These are phyloP conservation scores for Euphorbia pulcherrima DNA, from an alignment of 345 rosid genomes.

Conservation along the genomic window DNA sequence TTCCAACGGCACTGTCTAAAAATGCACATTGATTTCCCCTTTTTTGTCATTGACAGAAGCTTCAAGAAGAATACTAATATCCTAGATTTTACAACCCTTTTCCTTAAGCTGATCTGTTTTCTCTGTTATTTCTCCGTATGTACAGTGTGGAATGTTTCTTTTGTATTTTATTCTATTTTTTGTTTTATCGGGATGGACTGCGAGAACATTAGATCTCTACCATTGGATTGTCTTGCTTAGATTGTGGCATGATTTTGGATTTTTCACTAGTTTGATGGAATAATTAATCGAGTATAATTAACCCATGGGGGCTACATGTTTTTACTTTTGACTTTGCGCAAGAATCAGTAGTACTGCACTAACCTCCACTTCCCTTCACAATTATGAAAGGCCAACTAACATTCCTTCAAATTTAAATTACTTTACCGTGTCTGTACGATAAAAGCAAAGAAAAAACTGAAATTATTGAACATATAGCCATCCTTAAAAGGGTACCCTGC, in stretches of 20 bases:
- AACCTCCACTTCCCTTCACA: not conserved
- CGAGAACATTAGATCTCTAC: constrained; percentile 7
- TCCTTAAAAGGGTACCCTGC: not conserved
- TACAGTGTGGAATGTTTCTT: constrained; percentile 19
- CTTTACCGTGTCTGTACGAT: not conserved
- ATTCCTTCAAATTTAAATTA: not conserved
- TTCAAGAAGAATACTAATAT: constrained; percentile 10
- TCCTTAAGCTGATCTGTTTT: not conserved
- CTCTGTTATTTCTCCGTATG: not conserved
- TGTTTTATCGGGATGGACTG: not conserved
- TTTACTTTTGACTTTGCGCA: constrained; percentile 19
- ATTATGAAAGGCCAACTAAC: not conserved
- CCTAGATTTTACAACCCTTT: constrained; percentile 5
- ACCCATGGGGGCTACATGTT: constrained; percentile 16
- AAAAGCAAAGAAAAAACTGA: not conserved
- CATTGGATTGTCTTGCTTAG: constrained; percentile 17
- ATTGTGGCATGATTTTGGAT: constrained; percentile 22
- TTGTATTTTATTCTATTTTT: not conserved
- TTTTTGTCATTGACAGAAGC: constrained; percentile 2
- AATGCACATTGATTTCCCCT: constrained; percentile 6
- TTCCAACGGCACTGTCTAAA: constrained; percentile 35
- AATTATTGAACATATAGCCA: not conserved
- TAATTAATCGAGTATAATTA: constrained; percentile 11
- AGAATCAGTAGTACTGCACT: not conserved
- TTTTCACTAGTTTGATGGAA: constrained; percentile 14